Evolutionary conservation across 2,329 filamentous ascomycete genomes (phyloP).

Genomic region (Curvularia verruculosa): DNA sequence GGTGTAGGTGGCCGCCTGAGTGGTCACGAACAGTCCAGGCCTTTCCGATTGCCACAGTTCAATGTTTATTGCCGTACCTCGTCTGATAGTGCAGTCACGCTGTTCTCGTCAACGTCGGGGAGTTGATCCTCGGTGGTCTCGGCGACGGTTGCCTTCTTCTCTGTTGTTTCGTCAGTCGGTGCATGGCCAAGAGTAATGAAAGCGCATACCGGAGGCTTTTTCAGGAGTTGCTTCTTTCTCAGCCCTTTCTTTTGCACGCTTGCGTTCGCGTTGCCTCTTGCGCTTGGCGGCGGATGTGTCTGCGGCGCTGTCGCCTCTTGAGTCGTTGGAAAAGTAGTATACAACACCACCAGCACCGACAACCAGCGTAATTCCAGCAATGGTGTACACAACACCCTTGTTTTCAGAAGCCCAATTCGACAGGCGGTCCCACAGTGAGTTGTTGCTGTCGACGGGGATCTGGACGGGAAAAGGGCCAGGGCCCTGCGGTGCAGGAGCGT

Average conservation of each 20-base stretch:
- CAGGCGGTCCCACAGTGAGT: conserved; percentile 86
- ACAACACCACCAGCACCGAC: conserved; percentile 89
- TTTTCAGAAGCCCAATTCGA: conserved; percentile 93
- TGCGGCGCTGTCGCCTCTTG: conserved; percentile 46
- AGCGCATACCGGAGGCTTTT: conserved; percentile 39
- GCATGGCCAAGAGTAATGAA: background rate
- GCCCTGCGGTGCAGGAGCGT: conserved; percentile 36
- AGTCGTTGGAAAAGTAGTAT: conserved; percentile 76
- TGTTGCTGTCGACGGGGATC: conserved; percentile 50
- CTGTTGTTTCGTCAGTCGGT: conserved; percentile 37
- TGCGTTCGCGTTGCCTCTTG: conserved; percentile 86
- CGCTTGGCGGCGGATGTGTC: conserved; percentile 60
- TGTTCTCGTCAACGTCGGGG: conserved; percentile 57
- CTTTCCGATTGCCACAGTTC: background rate
- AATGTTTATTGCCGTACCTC: conserved; percentile 35
- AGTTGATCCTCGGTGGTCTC: conserved; percentile 54
- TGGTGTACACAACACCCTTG: conserved; percentile 93
- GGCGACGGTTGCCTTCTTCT: conserved; percentile 47
- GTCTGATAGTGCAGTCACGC: conserved; percentile 52
- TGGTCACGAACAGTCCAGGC: background rate
- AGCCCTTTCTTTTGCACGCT: conserved; percentile 79
- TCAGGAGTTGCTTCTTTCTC: conserved; percentile 58
- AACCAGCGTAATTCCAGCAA: conserved; percentile 91
- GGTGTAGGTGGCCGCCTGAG: background rate
- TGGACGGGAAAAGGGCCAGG: conserved; percentile 46